phyloP scores from a whole-genome alignment of 768 basidiomycete species.

The Daedaleopsis sinensis region DNA sequence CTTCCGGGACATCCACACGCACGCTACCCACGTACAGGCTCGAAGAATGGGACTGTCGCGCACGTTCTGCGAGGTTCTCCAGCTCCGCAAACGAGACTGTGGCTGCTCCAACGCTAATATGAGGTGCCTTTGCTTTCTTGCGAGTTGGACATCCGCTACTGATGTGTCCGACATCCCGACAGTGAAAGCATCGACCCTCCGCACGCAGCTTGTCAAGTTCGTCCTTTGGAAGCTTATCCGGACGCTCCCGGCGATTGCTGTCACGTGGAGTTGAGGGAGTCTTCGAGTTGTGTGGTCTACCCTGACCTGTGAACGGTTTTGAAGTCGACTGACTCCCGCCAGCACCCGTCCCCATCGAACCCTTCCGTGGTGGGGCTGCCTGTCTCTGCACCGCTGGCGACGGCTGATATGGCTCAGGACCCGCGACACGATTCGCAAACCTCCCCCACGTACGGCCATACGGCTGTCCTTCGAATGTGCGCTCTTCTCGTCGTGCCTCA shows the following conservation, averaged over 20 bases:
- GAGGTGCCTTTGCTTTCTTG: conserved; percentile 9
- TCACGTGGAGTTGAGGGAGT: no score
- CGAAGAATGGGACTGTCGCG: not conserved
- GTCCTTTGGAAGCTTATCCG: no score
- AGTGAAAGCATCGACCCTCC: conserved; percentile 16
- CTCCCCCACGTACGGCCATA: conserved; percentile 2
- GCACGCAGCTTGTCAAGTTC: conserved; percentile 5
- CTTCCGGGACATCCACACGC: no score
- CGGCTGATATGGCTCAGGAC: conserved; percentile 2
- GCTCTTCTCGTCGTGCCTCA: not conserved
- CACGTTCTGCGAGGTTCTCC: not conserved
- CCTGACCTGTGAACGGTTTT: no score
- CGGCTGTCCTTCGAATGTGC: not conserved
- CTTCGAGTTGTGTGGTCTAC: no score
- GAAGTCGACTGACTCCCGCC: no score
- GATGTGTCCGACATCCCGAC: conserved; percentile 12
- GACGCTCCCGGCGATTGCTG: no score
- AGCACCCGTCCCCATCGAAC: not conserved
- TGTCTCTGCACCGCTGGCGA: no score
- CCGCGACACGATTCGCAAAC: not conserved
- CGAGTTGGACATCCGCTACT: conserved; percentile 4
- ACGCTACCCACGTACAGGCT: not conserved
- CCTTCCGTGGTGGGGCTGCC: not conserved
- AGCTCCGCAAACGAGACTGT: conserved; percentile 3
- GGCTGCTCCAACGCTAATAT: not conserved